Base-by-base conservation (phyloP, 352 stramenopile species). In the Saprolegnia diclina region DNA sequence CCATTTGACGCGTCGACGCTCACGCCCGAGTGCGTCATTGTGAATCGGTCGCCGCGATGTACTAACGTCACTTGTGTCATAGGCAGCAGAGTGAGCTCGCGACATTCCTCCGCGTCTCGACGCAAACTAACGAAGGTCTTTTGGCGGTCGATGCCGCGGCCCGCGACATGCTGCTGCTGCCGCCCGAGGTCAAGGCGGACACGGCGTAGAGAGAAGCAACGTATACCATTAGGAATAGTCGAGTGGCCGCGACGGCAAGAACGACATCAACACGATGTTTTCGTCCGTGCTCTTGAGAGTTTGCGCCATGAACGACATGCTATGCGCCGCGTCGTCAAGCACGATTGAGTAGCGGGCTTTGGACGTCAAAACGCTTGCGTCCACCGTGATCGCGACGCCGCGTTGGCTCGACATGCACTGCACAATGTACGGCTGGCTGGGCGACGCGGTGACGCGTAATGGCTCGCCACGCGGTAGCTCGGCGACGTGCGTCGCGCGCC, bases 101-200 rank as follows among this genome's bases (percentile, higher is more conserved):
- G 1, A 40, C 53, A 7, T 74, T 62, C 21, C 40, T 66, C 10
- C 56, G 65, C 24, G 87, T 93, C 11, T 94, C 87, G 7, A 77
- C 82, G 11, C 77, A 90, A 55, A 93, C 85, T 1, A 92, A 94
- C 75, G 76, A 92, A 63, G 81, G 85, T 22, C 77, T 94, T 26
- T 69, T 80, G 46, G 77, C 83, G 65, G 65, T 94, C 6, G 77
- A 66, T 35, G 26, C 57, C 13, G 32, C 21, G 14, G 37, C 50
- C 10, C 57, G 57, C 5, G 42, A 37, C 0, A 66, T 66, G 57
- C 40, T 66, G 7, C 19, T 54, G 29, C 13, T 42, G 24, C 37
- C 21, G n/a, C 13, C 42, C 11, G 35, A 45, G 11, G 38, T 40
- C 21, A 24, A 61, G 32, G 19, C 11, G 32, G 18, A 0, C 21